Percentiles rank a stretch among this genome's conserved stretches.
Conservation (phyloP, 2,329 filamentous ascomycete genomes). For the Colletotrichum sp. region DNA sequence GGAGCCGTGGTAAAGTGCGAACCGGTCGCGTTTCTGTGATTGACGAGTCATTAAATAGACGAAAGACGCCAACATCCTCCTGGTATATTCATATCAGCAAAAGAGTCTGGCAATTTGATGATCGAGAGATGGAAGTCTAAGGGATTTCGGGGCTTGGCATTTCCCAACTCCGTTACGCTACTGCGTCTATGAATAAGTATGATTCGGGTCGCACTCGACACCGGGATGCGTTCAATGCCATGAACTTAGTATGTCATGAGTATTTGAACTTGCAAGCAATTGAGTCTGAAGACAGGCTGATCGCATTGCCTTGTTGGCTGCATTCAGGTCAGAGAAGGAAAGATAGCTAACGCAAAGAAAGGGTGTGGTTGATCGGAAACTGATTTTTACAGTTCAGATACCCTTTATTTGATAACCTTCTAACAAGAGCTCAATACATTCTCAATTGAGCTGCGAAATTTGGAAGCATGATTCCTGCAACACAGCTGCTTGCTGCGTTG, state of each 20-base stretch:
- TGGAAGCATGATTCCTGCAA: too few relatives aligned
- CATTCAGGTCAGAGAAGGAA: too few relatives aligned
- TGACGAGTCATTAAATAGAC: not conserved
- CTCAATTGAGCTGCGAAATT: too few relatives aligned
- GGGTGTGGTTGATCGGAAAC: not conserved
- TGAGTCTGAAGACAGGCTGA: too few relatives aligned
- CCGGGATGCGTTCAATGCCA: too few relatives aligned
- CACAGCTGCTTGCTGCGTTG: not conserved
- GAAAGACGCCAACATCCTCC: accelerated
- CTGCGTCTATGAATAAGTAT: too few relatives aligned
- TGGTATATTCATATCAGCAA: accelerated
- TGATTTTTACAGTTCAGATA: too few relatives aligned
- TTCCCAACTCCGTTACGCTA: not conserved
- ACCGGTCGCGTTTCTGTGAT: not conserved
- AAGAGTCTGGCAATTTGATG: not conserved
- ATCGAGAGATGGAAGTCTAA: accelerated
- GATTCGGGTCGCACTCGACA: too few relatives aligned
- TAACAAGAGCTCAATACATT: too few relatives aligned
- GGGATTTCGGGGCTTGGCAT: not conserved
- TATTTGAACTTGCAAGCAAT: not conserved
- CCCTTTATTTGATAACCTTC: too few relatives aligned
- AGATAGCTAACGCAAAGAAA: not conserved
- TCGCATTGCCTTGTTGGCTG: too few relatives aligned
- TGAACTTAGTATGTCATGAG: not conserved
- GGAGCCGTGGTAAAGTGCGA: not conserved